Conservation (phyloP, 192 early-diverging fungal species). For the Podila horticola region DNA sequence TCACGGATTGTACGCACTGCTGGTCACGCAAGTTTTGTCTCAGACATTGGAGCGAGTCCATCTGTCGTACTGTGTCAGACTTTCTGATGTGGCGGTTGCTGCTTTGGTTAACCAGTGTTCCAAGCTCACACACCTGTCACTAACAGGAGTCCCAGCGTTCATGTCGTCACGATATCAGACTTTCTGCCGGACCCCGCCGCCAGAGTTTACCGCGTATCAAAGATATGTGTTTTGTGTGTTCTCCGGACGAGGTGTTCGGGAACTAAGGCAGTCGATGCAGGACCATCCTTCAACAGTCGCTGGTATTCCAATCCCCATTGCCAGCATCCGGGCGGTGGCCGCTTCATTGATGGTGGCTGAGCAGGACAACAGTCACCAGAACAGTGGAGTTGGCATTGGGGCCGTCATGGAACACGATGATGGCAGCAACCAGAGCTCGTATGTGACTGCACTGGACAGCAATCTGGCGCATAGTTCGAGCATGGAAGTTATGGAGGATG, state of each 20-base stretch:
- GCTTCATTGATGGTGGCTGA: not conserved
- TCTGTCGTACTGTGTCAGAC: constrained; percentile 63
- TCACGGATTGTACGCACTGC: constrained; percentile 56
- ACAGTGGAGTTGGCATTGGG: not conserved
- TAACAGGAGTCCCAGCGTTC: constrained; percentile 66
- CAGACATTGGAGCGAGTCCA: constrained; percentile 65
- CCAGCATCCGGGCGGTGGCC: constrained; percentile 8
- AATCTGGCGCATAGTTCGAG: constrained; percentile 8
- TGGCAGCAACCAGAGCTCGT: not conserved
- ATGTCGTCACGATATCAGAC: constrained; percentile 55
- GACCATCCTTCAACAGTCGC: constrained; percentile 10
- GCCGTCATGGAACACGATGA: not conserved
- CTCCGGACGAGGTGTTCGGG: constrained; percentile 65
- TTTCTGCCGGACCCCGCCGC: constrained; percentile 63
- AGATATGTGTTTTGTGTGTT: constrained; percentile 69
- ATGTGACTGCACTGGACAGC: not conserved
- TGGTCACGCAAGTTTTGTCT: constrained; percentile 46
- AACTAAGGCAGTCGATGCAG: constrained; percentile 52
- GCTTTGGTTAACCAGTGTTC: constrained; percentile 58
- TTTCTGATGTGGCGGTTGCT: constrained; percentile 54
- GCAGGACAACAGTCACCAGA: not conserved
- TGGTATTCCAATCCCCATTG: constrained; percentile 1
- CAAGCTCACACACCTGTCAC: constrained; percentile 61
- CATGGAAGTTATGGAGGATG: constrained; percentile 13
- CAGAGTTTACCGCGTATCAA: constrained; percentile 62